These are phyloP conservation scores for Leccinum broughii DNA, from an alignment of 768 basidiomycete species.

Conservation along the genomic window DNA sequence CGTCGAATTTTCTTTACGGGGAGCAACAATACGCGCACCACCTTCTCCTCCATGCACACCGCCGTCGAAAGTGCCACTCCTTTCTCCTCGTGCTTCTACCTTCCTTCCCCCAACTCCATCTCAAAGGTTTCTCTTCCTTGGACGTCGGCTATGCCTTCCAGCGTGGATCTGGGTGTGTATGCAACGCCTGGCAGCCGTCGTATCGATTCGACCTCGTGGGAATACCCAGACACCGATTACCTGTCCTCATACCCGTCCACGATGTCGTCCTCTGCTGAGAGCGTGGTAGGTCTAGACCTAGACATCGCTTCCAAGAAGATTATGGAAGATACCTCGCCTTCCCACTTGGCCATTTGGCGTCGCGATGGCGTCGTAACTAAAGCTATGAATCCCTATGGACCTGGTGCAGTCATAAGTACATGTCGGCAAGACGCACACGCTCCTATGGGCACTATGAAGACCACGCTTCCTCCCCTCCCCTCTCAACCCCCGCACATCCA, in stretches of 20 bases:
- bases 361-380: slow-evolving; percentile 30
- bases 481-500: slow-evolving; percentile 14
- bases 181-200: slow-evolving; percentile 48
- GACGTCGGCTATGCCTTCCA: slow-evolving; percentile 38
- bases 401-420: slow-evolving; percentile 29
- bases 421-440: slow-evolving; percentile 26
- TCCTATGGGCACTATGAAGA: slow-evolving; percentile 5
- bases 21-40: slow-evolving; percentile 46
- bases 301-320: slow-evolving; percentile 34
- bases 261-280: slow-evolving; percentile 39
- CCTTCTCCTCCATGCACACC: slow-evolving; percentile 70
- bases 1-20: slow-evolving; percentile 38
- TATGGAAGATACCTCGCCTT: slow-evolving; percentile 31
- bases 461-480: slow-evolving; percentile 14
- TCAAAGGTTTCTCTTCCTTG: slow-evolving; percentile 38
- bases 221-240: slow-evolving; percentile 46
- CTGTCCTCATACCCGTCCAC: slow-evolving; percentile 49
- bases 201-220: slow-evolving; percentile 52
- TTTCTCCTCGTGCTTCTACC: slow-evolving; percentile 57
- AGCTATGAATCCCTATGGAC: slow-evolving; percentile 25
- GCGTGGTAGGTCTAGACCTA: slow-evolving; percentile 34
- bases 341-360: slow-evolving; percentile 35
- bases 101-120: slow-evolving; percentile 44
- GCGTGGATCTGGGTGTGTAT: slow-evolving; percentile 39
- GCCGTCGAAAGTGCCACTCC: slow-evolving; percentile 64